phyloP scores from a whole-genome alignment of 2,329 filamentous ascomycete genomes.

The Penicillium oxalicum region DNA sequence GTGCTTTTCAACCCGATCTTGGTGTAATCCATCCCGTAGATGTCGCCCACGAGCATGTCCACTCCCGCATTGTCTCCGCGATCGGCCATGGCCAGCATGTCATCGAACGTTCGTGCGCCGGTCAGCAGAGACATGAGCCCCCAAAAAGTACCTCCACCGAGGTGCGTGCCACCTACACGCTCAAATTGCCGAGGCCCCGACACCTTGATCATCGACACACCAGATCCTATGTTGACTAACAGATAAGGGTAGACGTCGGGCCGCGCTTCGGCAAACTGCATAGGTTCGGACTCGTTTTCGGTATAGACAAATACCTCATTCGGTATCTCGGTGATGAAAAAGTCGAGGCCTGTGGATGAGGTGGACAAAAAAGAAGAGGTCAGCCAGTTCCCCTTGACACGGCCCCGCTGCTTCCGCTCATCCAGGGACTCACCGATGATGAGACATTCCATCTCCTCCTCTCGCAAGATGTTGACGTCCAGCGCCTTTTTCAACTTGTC shows the following conservation, averaged over 20 bases:
- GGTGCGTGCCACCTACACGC: conserved; percentile 87
- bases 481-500: conserved; percentile 79
- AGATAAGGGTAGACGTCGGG: conserved; percentile 93
- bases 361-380: background rate
- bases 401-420: background rate
- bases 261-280: conserved; percentile 74
- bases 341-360: conserved; percentile 67
- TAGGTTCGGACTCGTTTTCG: conserved; percentile 74
- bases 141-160: conserved; percentile 97
- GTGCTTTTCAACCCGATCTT: conserved; percentile 95
- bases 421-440: conserved; percentile 65
- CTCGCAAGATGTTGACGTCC: conserved; percentile 79
- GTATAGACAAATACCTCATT: conserved; percentile 96
- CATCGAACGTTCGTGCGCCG: conserved; percentile 91
- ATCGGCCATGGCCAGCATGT: conserved; percentile 90
- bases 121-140: conserved; percentile 86
- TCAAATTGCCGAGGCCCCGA: conserved; percentile 80
- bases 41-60: conserved; percentile 95
- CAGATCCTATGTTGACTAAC: conserved; percentile 95
- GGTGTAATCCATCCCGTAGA: conserved; percentile 91
- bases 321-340: conserved; percentile 97
- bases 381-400: background rate
- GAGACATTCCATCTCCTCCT: conserved; percentile 98
- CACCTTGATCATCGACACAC: conserved; percentile 95
- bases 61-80: conserved; percentile 86